Evolutionary conservation across 2,329 filamentous ascomycete species (phyloP), one percentile per base, ranked within the genome.

Genomic region (Chaetomium globosum): DNA sequence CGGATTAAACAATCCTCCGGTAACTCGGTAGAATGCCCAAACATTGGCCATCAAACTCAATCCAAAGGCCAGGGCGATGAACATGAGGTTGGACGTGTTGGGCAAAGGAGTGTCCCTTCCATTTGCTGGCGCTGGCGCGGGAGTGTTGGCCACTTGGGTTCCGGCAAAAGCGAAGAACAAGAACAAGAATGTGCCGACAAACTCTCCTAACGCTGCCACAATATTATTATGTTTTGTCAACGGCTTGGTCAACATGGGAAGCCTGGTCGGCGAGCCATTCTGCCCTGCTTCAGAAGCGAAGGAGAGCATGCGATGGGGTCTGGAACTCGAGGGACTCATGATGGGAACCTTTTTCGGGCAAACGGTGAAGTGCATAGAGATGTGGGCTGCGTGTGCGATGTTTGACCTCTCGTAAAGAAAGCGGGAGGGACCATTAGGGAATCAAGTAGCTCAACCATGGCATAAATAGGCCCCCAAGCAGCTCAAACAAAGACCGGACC

Each of bases 11-110:
- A 77, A 65, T 0, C 77, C 78, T 3, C 77, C 77, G 46, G 78
- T 81, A 52, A 84, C 78, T 19, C 81, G 75, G 67, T 80, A 84
- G 70, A 83, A 83, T 0, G 79, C 75, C 81, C 81, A 83, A 1
- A 79, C 80, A 49, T 81, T 82, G 51, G 81, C 79, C 16, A 80
- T 76, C 36, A 83, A 73, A 39, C 78, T 78, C 63, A 82, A 74
- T 1, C 80, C 78, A 66, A 81, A 82, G 13, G 72, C 74, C 9
- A 81, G 67, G 2, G 78, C 72, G 46, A 80, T 76, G 60, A 77
- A 80, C 4, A 81, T 67, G 30, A 76, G 69, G 33, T 73, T 71
- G 3, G 70, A 69, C 10, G 71, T 58, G 52, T 73, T 67, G 33
- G 70, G 65, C 16, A 63, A 52, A 16, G 31, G 51, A 19, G 54